Conservation (phyloP, 495 filamentous ascomycete species). For the Penicillium salamii region DNA sequence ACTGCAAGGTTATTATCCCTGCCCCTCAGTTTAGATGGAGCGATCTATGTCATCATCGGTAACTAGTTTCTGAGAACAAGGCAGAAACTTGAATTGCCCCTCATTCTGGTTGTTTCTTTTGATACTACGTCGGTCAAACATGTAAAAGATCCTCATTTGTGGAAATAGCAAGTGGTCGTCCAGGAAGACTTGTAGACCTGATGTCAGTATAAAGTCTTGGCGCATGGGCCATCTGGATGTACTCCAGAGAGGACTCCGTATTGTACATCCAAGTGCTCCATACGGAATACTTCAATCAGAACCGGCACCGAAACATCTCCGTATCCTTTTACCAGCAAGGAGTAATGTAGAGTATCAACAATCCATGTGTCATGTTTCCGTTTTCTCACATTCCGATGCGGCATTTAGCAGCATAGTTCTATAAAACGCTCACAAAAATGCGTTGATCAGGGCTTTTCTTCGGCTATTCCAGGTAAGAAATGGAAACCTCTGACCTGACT, state of each 20-base stretch:
- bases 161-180: not conserved
- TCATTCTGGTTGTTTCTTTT: not conserved
- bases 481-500: not conserved
- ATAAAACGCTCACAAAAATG: constrained; percentile 2
- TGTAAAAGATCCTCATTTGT: not conserved
- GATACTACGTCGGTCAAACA: too few relatives aligned
- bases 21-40: not conserved
- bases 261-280: too few relatives aligned
- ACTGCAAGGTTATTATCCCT: constrained; percentile 3
- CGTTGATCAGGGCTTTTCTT: not conserved
- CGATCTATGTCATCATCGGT: constrained; percentile 1
- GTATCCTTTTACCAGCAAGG: too few relatives aligned
- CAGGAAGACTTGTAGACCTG: not conserved
- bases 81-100: not conserved
- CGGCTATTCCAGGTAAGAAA: not conserved
- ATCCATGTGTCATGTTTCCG: constrained; percentile 3
- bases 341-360: not conserved
- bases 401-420: constrained; percentile 16
- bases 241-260: too few relatives aligned
- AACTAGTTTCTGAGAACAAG: not conserved
- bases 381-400: constrained; percentile 18
- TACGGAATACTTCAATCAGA: too few relatives aligned
- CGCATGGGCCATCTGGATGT: not conserved
- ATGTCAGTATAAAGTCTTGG: constrained; percentile 6
- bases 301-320: too few relatives aligned